These are phyloP conservation scores for Exophiala phaeomuriformis DNA, from an alignment of 2,329 filamentous ascomycete genomes.

Conservation along the genomic window DNA sequence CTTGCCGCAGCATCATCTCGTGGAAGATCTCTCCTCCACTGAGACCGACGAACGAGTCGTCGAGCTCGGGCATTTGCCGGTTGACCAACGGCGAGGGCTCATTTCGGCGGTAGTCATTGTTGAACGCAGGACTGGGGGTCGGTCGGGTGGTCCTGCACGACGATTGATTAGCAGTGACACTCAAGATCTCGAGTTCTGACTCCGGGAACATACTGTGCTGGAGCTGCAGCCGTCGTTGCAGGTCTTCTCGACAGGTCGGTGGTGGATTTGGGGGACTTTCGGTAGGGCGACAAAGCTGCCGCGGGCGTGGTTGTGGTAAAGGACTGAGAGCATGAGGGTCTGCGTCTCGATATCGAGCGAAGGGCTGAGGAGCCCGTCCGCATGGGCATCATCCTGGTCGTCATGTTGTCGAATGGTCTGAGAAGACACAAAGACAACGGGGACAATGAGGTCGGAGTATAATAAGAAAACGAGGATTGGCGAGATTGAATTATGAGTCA, in stretches of 20 bases:
- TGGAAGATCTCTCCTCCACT: conserved; percentile 96
- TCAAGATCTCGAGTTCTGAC: conserved; percentile 12
- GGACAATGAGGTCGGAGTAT: not conserved
- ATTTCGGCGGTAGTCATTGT: conserved; percentile 51
- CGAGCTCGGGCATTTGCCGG: conserved; percentile 56
- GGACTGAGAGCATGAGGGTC: conserved; percentile 35
- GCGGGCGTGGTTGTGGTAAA: conserved; percentile 43
- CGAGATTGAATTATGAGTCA: conserved; percentile 1
- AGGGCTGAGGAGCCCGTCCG: conserved; percentile 44
- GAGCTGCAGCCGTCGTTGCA: conserved; percentile 44
- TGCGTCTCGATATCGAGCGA: conserved; percentile 41
- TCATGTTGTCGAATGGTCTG: conserved; percentile 19
- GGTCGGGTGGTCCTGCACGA: conserved; percentile 48
- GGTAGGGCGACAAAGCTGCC: conserved; percentile 40
- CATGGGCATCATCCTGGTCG: conserved; percentile 43
- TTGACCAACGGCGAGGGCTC: conserved; percentile 61
- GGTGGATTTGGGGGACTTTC: conserved; percentile 33
- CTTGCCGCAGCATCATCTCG: conserved; percentile 94
- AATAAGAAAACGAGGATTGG: conserved; percentile 1
- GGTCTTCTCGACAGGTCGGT: conserved; percentile 35
- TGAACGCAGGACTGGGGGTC: conserved; percentile 55
- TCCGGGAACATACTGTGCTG: conserved; percentile 47
- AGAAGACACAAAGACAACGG: not conserved
- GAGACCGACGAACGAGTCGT: conserved; percentile 91
- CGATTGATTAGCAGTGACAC: conserved; percentile 23